Evolutionary conservation across 495 filamentous ascomycete species (phyloP).

Genomic region (Penicillium argentinense): DNA sequence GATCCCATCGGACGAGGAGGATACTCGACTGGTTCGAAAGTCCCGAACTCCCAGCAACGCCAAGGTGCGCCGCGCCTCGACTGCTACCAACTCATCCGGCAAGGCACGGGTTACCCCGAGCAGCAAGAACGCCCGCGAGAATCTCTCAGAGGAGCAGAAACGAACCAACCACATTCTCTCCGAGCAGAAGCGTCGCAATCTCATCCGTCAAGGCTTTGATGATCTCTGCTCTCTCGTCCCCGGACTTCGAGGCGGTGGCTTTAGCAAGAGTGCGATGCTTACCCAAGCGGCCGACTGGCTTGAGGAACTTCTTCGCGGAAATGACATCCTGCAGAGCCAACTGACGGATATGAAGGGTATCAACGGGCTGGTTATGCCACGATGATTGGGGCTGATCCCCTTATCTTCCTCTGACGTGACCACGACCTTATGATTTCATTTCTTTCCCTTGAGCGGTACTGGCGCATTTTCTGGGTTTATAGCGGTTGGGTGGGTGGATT

Average conservation of each 20-base stretch:
- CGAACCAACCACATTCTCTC: conserved; percentile 84
- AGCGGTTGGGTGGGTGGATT: conserved; percentile 18
- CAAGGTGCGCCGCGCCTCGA: conserved; percentile 33
- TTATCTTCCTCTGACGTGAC: conserved; percentile 14
- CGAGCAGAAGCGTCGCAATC: conserved; percentile 79
- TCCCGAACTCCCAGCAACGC: conserved; percentile 40
- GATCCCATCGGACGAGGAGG: conserved; percentile 39
- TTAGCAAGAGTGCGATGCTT: conserved; percentile 78
- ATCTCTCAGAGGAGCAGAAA: conserved; percentile 82
- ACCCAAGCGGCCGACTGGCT: conserved; percentile 71
- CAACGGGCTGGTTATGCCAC: conserved; percentile 45
- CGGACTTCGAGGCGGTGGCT: conserved; percentile 62
- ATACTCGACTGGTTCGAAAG: conserved; percentile 46
- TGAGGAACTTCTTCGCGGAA: conserved; percentile 67
- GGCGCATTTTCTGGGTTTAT: conserved; percentile 7
- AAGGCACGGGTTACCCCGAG: conserved; percentile 32
- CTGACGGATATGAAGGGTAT: conserved; percentile 45
- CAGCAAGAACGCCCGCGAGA: conserved; percentile 62
- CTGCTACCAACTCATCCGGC: conserved; percentile 30
- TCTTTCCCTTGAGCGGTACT: conserved; percentile 1
- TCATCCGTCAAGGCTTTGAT: conserved; percentile 77
- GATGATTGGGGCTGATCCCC: conserved; percentile 18
- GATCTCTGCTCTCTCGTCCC: conserved; percentile 72
- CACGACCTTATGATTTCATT: conserved; percentile 19
- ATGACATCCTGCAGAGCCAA: conserved; percentile 51